Conservation (phyloP, 2,329 filamentous ascomycete species). For the Diaporthe citriasiana region DNA sequence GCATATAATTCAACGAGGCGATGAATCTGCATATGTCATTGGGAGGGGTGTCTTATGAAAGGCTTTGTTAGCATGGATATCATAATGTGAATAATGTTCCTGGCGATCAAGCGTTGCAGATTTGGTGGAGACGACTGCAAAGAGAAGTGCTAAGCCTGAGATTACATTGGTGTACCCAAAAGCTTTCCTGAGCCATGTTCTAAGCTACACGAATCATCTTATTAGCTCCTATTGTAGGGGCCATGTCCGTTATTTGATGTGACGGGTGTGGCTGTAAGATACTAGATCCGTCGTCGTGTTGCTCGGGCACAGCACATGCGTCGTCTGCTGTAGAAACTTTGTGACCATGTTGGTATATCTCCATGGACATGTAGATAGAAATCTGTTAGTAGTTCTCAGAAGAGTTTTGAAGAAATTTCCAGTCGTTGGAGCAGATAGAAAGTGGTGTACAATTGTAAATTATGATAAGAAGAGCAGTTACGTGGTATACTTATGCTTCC, state of each 20-base stretch:
- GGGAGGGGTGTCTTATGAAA: not conserved
- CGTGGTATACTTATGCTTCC: not conserved
- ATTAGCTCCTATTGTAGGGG: too few species aligned
- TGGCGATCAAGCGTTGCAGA: not conserved
- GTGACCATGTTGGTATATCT: not conserved
- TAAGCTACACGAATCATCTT: too few species aligned
- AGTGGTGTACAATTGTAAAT: too few species aligned
- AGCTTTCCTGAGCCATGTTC: not conserved
- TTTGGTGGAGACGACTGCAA: fast-evolving
- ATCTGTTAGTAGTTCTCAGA: not conserved
- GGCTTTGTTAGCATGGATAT: not conserved
- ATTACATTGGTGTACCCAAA: fast-evolving
- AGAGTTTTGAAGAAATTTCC: not conserved
- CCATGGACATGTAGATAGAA: not conserved
- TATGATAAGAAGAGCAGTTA: too few species aligned
- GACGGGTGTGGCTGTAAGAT: not conserved
- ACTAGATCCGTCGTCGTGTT: not conserved
- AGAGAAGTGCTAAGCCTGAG: not conserved
- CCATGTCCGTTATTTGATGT: not conserved
- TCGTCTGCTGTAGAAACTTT: not conserved
- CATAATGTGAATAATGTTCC: not conserved
- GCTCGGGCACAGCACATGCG: too few species aligned
- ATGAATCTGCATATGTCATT: not conserved
- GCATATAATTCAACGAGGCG: not conserved
- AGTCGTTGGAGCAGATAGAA: too few species aligned